phyloP scores from a whole-genome alignment of 177 flowering plant species.

The Vitis hybrid region DNA sequence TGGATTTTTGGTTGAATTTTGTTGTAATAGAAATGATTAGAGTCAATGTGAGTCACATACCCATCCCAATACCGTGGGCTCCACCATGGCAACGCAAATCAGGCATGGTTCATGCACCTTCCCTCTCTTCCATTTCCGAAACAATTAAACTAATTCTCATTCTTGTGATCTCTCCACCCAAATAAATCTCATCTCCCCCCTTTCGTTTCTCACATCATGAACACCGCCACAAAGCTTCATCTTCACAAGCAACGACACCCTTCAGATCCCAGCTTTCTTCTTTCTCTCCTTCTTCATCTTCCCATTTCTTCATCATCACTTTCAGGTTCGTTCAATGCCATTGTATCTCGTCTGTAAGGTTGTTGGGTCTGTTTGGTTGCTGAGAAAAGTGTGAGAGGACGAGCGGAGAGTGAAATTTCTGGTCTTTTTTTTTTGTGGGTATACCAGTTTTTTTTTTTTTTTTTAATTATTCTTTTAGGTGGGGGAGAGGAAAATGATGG shows the following conservation, averaged over 20 bases:
- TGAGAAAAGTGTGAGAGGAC: neutral
- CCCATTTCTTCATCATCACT: neutral
- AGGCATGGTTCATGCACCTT: conserved; percentile 34
- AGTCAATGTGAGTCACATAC: neutral
- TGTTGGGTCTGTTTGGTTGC: conserved; percentile 4
- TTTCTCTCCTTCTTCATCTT: neutral
- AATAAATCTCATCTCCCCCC: neutral
- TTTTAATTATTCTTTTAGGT: no score
- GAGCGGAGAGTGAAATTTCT: neutral
- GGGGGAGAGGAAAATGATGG: no score
- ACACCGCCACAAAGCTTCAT: neutral
- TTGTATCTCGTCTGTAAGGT: neutral
- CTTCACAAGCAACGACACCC: neutral
- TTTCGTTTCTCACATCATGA: conserved; percentile 1
- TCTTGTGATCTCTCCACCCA: neutral
- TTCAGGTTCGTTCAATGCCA: no score
- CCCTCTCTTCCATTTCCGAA: conserved; percentile 1
- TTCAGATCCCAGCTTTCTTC: neutral
- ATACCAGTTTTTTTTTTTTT: neutral
- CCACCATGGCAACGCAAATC: conserved; percentile 16
- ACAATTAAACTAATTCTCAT: neutral
- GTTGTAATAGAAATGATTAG: neutral
- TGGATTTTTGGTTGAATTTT: no score
- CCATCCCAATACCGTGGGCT: conserved; percentile 12
- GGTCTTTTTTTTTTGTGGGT: conserved; percentile 3